Base-by-base conservation (phyloP, 1,284 basidiomycete species). In the Ganoderma resinaceum region DNA sequence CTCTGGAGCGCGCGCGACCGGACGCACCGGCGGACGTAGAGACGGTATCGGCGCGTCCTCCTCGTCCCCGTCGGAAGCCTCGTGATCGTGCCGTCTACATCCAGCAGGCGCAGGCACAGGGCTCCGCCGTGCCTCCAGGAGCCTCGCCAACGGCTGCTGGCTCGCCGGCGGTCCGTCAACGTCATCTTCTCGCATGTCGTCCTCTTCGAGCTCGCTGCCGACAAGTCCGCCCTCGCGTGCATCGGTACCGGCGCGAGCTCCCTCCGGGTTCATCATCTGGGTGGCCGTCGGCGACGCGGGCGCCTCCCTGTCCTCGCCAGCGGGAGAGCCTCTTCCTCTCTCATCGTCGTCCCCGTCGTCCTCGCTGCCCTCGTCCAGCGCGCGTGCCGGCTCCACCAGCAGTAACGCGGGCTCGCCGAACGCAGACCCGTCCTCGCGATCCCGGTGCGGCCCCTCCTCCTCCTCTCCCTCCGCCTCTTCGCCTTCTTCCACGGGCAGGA, bases 381-480 rank as follows among this genome's bases (percentile, higher is more conserved):
- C 29, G 18, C 18, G n/a, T n/a, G 53, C 37, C 18, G 35, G 35
- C 14, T 67, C 67, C 18, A 37, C 67, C 18, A 37, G 59, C 29
- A 72, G 61, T 1, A 72, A 59, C 8, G 40, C 33, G 1, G 69
- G 67, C 38, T 62, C 58, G 0, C 71, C 71, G 52, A 72, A 72
- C 4, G 68, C 43, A 8, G 42, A n/a, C 43, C 1, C 20, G 2
- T 12, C 61, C 20, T 12, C 49, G n/a, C n/a, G n/a, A n/a, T n/a
- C n/a, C n/a, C n/a, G n/a, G n/a, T n/a, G n/a, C n/a, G n/a, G n/a
- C n/a, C n/a, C n/a, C n/a, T n/a, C 1, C 57, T 35, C 35, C 5
- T 35, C 35, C 35, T 35, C 61, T 0, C 66, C 66, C 6, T 26
- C 40, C 8, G 37, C 26, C 7, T 68, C 68, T 6, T 68, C 70